A percentile compares a stretch with the other conserved stretches of the same genome.
phyloP scores from a whole-genome alignment of 1,139 yeast genomes.

The Saccharomycopsis phalli region DNA sequence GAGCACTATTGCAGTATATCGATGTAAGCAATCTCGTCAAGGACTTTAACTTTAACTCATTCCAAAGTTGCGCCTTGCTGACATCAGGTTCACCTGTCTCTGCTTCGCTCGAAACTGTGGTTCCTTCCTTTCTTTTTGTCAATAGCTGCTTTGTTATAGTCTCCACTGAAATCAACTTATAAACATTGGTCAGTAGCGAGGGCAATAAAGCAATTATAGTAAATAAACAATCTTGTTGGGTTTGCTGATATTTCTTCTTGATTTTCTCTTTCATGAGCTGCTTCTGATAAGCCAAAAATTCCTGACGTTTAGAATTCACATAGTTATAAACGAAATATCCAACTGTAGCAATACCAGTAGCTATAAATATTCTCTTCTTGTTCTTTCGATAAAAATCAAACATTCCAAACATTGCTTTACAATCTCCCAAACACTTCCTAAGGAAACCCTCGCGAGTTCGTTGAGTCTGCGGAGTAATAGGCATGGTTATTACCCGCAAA shows the following conservation, averaged over 20 bases:
- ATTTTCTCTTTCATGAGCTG: constrained; percentile 74
- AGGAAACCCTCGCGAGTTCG: too few species aligned
- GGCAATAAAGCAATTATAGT: constrained; percentile 82
- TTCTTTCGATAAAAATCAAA: constrained; percentile 54
- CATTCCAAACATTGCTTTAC: constrained; percentile 30
- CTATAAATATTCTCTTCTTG: constrained; percentile 46
- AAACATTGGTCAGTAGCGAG: constrained; percentile 57
- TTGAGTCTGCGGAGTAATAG: too few species aligned
- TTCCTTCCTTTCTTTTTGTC: constrained; percentile 47
- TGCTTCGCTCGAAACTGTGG: constrained; percentile 24
- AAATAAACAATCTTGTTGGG: constrained; percentile 83
- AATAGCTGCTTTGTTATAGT: constrained; percentile 55
- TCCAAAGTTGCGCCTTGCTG: constrained; percentile 78
- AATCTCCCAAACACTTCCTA: too few species aligned
- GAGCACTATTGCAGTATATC: constrained; percentile 57
- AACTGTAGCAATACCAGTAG: constrained; percentile 50
- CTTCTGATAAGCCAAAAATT: constrained; percentile 65
- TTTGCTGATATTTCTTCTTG: constrained; percentile 69
- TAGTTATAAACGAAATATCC: constrained; percentile 53
- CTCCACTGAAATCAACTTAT: constrained; percentile 63
- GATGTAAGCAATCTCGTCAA: constrained; percentile 67
- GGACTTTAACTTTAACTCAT: constrained; percentile 66
- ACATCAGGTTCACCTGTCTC: constrained; percentile 32
- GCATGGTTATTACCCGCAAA: too few species aligned
- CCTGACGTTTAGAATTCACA: constrained; percentile 50